These are phyloP conservation scores for Sugiyamaella marilandica DNA, from an alignment of 805 yeast genomes.

Conservation along the genomic window DNA sequence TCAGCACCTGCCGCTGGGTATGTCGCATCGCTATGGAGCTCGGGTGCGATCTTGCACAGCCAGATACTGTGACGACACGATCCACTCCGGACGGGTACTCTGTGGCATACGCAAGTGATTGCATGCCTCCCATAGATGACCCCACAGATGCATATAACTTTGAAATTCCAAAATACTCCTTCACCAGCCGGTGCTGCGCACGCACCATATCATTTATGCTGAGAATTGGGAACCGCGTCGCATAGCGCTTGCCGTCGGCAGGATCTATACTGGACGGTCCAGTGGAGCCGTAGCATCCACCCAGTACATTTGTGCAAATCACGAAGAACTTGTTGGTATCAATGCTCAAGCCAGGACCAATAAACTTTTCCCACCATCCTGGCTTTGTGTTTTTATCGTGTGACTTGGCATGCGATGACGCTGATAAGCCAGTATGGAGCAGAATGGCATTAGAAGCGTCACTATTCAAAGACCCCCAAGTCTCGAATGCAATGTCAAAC, in stretches of 20 bases:
- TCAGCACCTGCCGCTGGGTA: conserved; percentile 85
- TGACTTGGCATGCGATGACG: conserved; percentile 89
- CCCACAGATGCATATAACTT: conserved; percentile 79
- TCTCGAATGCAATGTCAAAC: conserved; percentile 83
- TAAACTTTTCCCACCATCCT: conserved; percentile 97
- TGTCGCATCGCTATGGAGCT: conserved; percentile 90
- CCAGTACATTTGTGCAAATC: conserved; percentile 85
- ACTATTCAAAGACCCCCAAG: conserved; percentile 76
- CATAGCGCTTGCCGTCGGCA: conserved; percentile 60
- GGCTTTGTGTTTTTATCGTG: conserved; percentile 60
- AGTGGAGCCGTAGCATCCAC: conserved; percentile 93
- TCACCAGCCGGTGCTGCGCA: conserved; percentile 71
- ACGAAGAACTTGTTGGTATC: conserved; percentile 81
- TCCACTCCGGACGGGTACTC: conserved; percentile 76
- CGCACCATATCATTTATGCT: conserved; percentile 88
- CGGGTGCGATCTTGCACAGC: conserved; percentile 93
- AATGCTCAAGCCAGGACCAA: conserved; percentile 72
- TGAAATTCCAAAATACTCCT: conserved; percentile 54
- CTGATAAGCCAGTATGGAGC: conserved; percentile 86
- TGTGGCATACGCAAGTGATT: conserved; percentile 78
- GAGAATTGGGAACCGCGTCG: conserved; percentile 81
- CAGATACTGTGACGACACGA: conserved; percentile 74
- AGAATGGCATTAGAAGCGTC: conserved; percentile 67
- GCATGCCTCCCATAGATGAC: conserved; percentile 99
- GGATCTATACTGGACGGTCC: conserved; percentile 86